These are phyloP conservation scores for Chrysoporthe cubensis DNA, from an alignment of 2,329 filamentous ascomycete species.

Conservation along the genomic window DNA sequence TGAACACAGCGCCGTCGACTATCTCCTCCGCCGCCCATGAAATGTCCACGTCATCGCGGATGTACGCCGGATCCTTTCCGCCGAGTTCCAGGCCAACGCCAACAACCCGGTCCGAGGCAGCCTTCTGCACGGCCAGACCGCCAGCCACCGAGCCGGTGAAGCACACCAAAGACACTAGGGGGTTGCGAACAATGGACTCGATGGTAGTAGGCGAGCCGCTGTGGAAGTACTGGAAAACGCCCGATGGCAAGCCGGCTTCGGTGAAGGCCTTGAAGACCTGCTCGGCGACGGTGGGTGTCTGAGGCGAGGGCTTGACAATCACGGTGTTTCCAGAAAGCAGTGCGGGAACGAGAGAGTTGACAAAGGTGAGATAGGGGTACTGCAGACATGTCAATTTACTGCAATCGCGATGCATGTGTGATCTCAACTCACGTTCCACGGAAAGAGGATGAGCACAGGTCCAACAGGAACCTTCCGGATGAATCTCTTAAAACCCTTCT, in stretches of 20 bases:
- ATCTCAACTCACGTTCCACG: conserved; percentile 80
- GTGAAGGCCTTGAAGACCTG: conserved; percentile 76
- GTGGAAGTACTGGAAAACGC: conserved; percentile 92
- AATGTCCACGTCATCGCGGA: conserved; percentile 83
- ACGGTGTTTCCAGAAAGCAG: conserved; percentile 88
- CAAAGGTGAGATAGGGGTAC: conserved; percentile 93
- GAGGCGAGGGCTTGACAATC: conserved; percentile 91
- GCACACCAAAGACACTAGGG: conserved; percentile 79
- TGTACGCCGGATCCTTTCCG: conserved; percentile 92
- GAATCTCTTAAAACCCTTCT: conserved; percentile 88
- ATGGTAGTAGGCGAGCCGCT: conserved; percentile 78
- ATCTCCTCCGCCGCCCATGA: conserved; percentile 93
- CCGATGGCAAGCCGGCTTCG: conserved; percentile 78
- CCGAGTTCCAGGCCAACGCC: conserved; percentile 89
- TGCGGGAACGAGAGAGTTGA: conserved; percentile 93
- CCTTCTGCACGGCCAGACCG: conserved; percentile 82
- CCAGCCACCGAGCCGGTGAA: conserved; percentile 94
- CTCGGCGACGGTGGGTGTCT: conserved; percentile 91
- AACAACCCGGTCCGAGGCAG: conserved; percentile 81
- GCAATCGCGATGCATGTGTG: conserved; percentile 8
- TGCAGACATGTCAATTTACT: conserved; percentile 40
- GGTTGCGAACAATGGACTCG: conserved; percentile 76
- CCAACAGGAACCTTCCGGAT: conserved; percentile 88
- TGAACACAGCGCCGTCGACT: conserved; percentile 95
- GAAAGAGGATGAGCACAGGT: conserved; percentile 86